phyloP scores from a whole-genome alignment of 768 basidiomycete genomes.

The Panaeolus papilionaceus region DNA sequence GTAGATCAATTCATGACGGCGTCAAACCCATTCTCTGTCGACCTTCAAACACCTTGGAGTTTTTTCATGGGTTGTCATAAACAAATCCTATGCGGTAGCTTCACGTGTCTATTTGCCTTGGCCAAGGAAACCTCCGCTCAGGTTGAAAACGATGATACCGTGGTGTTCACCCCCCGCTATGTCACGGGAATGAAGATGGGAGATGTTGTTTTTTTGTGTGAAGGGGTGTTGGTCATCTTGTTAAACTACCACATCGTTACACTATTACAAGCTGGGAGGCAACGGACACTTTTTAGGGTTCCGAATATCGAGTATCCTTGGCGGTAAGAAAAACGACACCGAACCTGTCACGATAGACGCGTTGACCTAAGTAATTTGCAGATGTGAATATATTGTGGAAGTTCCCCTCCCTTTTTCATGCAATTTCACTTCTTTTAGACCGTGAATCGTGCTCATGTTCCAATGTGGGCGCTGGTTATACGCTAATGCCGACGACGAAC shows the following conservation, averaged over 20 bases:
- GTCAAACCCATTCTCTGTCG: too few relatives aligned
- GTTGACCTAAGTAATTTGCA: background rate
- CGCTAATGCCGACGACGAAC: background rate
- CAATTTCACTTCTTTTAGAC: background rate
- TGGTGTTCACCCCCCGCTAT: too few relatives aligned
- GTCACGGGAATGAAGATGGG: too few relatives aligned
- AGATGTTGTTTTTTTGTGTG: too few relatives aligned
- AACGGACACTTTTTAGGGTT: background rate
- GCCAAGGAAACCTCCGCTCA: too few relatives aligned
- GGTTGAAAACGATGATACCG: too few relatives aligned
- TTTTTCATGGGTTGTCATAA: too few relatives aligned
- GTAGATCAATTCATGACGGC: too few relatives aligned
- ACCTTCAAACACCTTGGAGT: too few relatives aligned
- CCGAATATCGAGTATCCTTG: background rate
- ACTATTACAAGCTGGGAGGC: background rate
- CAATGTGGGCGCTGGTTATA: background rate
- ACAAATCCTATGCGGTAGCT: too few relatives aligned
- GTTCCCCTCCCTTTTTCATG: background rate
- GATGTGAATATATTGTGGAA: background rate
- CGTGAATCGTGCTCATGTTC: background rate
- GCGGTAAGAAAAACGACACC: background rate
- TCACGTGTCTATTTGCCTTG: too few relatives aligned
- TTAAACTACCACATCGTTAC: background rate
- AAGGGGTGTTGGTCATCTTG: too few relatives aligned
- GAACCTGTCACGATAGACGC: background rate